Base-by-base conservation (phyloP, 805 yeast species). In the Saccharomyces cerevisiae region DNA sequence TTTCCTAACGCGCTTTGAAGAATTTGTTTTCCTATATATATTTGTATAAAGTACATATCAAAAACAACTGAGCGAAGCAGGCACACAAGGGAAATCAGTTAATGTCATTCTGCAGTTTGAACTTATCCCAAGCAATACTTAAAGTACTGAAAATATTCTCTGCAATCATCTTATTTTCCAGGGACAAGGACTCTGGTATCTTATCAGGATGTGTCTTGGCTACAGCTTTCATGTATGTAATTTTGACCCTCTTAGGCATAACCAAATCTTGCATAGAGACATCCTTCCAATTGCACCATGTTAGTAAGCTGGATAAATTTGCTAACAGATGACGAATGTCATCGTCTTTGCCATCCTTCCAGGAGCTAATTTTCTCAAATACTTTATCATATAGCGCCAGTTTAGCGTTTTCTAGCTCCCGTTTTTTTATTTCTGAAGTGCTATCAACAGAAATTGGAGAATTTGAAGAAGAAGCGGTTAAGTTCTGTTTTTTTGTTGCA, bases 141-240 rank as follows among this genome's bases (percentile, higher is more conserved):
- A 94, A 73, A 0, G 83, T 77, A 43, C 90, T 86, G 66, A 94
- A 94, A 0, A 92, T 92, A 26, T 82, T 83, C 61, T 91, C 92
- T 14, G 97, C 94, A 48, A 92, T 76, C 84, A 92, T 79, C 66
- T 85, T 84, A 54, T 81, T 80, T 62, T 89, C 95, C 5, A 83
- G 73, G 6, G 83, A 73, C 29, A 64, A 51, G 1, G 85, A 80
- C 24, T 71, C 69, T n/a, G 71, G 65, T 26, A 91, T 73, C 68
- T 94, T 94, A 69, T 94, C 99, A 0, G 92, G 83, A 69, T 91
- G 94, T 2, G 96, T 95, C 51, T 82, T 79, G 0, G 97, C 84
- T 60, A 94, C 89, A 4, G 97, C 89, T 69, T 86, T 88, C 90
- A 94, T 83, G 47, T 94, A 94, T 21, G 76, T 76, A 41, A 92